Percentiles rank a stretch among this genome's conserved stretches.
phyloP scores from a whole-genome alignment of 345 rosid species.

The Nephelium lappaceum region DNA sequence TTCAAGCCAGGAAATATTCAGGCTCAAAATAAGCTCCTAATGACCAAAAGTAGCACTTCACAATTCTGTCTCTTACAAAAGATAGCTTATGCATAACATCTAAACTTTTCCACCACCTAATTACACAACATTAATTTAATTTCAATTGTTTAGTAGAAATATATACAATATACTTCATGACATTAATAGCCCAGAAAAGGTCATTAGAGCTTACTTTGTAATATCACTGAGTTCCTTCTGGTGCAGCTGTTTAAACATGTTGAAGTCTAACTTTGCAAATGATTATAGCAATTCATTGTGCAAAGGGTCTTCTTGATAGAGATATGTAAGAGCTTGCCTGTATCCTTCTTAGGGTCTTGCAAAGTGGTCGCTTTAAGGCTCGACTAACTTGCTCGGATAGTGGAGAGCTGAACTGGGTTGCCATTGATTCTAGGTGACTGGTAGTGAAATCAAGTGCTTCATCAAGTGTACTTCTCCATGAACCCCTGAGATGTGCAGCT shows the following conservation, averaged over 20 bases:
- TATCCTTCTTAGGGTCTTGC: constrained; percentile 25
- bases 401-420: not conserved
- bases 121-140: too few species aligned
- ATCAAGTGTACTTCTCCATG: constrained; percentile 39
- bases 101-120: constrained; percentile 49
- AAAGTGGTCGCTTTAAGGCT: constrained; percentile 9
- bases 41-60: not conserved
- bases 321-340: constrained; percentile 30
- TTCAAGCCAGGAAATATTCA: constrained; percentile 18
- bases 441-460: constrained; percentile 40
- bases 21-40: constrained; percentile 23
- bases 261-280: constrained; percentile 37
- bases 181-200: too few species aligned
- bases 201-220: constrained; percentile 5
- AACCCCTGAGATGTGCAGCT: constrained; percentile 35
- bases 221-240: constrained; percentile 34
- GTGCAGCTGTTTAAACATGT: constrained; percentile 32
- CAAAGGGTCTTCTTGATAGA: constrained; percentile 24
- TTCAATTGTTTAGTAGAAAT: too few species aligned
- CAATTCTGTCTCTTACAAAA: constrained; percentile 24
- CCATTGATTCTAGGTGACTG: constrained; percentile 11
- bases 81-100: constrained; percentile 28
- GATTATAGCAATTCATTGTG: constrained; percentile 23
- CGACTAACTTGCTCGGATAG: constrained; percentile 15
- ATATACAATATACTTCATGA: not conserved